Conservation (phyloP, 176 grass and related monocot species). For the Avena insularis region DNA sequence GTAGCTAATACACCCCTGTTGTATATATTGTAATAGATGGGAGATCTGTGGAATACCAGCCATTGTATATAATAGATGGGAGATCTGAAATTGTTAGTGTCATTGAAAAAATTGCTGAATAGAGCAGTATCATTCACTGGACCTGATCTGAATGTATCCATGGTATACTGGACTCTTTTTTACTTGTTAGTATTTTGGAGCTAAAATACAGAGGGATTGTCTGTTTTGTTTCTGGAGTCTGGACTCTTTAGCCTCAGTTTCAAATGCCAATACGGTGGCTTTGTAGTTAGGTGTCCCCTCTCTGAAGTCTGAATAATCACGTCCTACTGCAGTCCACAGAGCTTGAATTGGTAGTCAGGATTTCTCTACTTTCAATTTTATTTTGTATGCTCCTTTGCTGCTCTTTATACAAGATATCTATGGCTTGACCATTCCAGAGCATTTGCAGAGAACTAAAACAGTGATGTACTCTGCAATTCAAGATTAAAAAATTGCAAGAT, state of each 20-base stretch:
- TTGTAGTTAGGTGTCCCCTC: not conserved
- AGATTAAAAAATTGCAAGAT: not conserved
- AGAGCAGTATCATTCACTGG: not conserved
- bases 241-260: not conserved
- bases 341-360: not conserved
- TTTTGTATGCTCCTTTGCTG: not conserved
- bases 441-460: not conserved
- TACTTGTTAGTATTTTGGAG: not conserved
- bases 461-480: not conserved
- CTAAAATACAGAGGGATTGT: not conserved
- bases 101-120: not conserved
- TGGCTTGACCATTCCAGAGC: not conserved
- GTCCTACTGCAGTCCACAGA: not conserved
- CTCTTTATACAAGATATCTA: not conserved
- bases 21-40: conserved; percentile 46
- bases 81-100: not conserved
- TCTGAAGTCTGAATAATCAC: conserved; percentile 2
- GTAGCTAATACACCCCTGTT: not conserved
- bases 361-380: not conserved
- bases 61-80: not conserved
- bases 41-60: conserved; percentile 73
- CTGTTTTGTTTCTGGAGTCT: not conserved
- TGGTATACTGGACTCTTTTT: not conserved
- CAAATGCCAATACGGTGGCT: not conserved
- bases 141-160: not conserved